Evolutionary conservation across 768 basidiomycete species (phyloP).

Genomic region (Asterophora parasitica): DNA sequence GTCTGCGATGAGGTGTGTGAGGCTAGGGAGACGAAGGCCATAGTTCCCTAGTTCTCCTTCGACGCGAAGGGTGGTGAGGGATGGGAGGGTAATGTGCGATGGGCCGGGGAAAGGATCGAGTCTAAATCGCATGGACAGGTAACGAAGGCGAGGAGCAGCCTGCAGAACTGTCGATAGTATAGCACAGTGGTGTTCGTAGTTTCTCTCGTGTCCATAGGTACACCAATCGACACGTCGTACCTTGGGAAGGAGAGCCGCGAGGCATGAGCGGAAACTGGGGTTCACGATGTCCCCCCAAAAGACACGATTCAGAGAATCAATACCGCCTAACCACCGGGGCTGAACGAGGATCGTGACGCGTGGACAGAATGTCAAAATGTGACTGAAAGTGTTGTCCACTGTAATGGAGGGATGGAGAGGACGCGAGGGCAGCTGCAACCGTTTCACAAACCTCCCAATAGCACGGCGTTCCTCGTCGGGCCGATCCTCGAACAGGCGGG

Average conservation of each 20-base stretch:
- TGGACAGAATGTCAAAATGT: constrained; percentile 2
- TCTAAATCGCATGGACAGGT: neutral
- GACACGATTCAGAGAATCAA: neutral
- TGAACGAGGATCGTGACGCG: constrained; percentile 1
- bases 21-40: neutral
- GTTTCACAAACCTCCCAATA: neutral
- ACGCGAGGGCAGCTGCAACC: neutral
- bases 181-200: neutral
- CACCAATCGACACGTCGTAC: constrained; percentile 3
- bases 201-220: neutral
- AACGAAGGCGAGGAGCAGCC: neutral
- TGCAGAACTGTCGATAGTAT: neutral
- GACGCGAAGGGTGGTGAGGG: neutral
- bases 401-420: too few species aligned
- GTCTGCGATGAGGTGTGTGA: neutral
- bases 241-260: neutral
- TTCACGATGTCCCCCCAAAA: neutral
- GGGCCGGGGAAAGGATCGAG: constrained; percentile 1
- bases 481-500: neutral
- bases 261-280: neutral
- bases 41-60: neutral
- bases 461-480: neutral
- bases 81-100: neutral
- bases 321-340: neutral
- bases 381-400: neutral